These are phyloP conservation scores for Hypomyces perniciosus DNA, from an alignment of 2,329 filamentous ascomycete species.

Conservation along the genomic window DNA sequence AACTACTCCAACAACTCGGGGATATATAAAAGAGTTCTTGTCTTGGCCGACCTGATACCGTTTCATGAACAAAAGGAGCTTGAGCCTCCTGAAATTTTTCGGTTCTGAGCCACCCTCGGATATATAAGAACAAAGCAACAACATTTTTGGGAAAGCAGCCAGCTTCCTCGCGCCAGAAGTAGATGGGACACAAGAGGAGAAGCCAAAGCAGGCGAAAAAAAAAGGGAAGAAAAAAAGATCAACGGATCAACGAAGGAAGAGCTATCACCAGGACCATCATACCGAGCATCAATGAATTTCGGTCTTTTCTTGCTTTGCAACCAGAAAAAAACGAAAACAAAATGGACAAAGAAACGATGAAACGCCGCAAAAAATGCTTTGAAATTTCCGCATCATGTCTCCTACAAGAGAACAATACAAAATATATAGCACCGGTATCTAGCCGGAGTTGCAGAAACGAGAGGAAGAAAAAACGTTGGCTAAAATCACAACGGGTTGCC, in stretches of 20 bases:
- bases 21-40: conserved; percentile 20
- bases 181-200: neutral
- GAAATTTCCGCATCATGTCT: conserved; percentile 28
- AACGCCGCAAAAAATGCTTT: conserved; percentile 36
- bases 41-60: conserved; percentile 6
- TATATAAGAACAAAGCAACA: conserved; percentile 1
- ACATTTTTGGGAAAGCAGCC: neutral
- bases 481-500: conserved; percentile 37
- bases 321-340: conserved; percentile 14
- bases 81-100: neutral
- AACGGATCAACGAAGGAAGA: conserved; percentile 5
- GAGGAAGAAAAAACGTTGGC: conserved; percentile 2
- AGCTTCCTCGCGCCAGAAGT: neutral
- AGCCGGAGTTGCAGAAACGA: conserved; percentile 11
- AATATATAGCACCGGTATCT: conserved; percentile 5
- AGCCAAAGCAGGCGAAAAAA: neutral
- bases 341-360: conserved; percentile 16
- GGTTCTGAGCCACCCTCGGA: neutral
- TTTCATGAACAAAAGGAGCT: neutral
- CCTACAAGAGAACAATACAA: conserved; percentile 16
- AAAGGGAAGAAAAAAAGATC: conserved; percentile 13
- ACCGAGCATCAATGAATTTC: conserved; percentile 10
- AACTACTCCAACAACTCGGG: conserved; percentile 22
- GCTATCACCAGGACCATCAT: conserved; percentile 14
- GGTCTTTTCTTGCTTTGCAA: conserved; percentile 15